These are phyloP conservation scores for Candida lessepsii DNA, from an alignment of 805 yeast species.

Conservation along the genomic window DNA sequence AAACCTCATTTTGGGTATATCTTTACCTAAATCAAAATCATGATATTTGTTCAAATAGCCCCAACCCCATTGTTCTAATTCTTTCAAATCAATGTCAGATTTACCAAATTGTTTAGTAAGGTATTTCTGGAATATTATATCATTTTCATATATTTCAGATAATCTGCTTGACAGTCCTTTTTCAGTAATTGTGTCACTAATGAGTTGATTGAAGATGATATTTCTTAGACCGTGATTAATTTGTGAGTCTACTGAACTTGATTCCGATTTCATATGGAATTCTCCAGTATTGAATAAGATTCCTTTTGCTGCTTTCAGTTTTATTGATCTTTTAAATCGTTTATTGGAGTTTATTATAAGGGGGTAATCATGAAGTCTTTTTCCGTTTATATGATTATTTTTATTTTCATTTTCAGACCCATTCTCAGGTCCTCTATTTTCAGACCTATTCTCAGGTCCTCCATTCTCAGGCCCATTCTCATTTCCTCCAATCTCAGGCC, in stretches of 20 bases:
- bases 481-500: too few species aligned
- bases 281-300: slow-evolving; percentile 35
- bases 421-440: slow-evolving; percentile 3
- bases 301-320: slow-evolving; percentile 49
- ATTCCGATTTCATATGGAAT: neutral
- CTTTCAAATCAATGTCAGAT: neutral
- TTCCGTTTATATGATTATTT: neutral
- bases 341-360: slow-evolving; percentile 46
- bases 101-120: neutral
- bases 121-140: neutral
- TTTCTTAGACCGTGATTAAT: slow-evolving; percentile 37
- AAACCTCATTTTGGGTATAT: neutral
- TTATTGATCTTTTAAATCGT: slow-evolving; percentile 46
- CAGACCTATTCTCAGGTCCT: too few species aligned
- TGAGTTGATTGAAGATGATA: slow-evolving; percentile 4
- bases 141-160: slow-evolving; percentile 1
- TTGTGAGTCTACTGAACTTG: neutral
- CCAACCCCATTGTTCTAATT: slow-evolving; percentile 3
- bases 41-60: neutral
- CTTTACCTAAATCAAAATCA: slow-evolving; percentile 4
- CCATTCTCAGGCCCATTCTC: too few species aligned
- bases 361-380: slow-evolving; percentile 21
- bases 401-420: slow-evolving; percentile 8
- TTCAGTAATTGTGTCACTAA: slow-evolving; percentile 7
- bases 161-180: neutral